A percentile compares a stretch with the other conserved stretches of the same genome.
These are phyloP conservation scores for Cryphonectria naterciae DNA, from an alignment of 2,329 filamentous ascomycete genomes.

Conservation along the genomic window DNA sequence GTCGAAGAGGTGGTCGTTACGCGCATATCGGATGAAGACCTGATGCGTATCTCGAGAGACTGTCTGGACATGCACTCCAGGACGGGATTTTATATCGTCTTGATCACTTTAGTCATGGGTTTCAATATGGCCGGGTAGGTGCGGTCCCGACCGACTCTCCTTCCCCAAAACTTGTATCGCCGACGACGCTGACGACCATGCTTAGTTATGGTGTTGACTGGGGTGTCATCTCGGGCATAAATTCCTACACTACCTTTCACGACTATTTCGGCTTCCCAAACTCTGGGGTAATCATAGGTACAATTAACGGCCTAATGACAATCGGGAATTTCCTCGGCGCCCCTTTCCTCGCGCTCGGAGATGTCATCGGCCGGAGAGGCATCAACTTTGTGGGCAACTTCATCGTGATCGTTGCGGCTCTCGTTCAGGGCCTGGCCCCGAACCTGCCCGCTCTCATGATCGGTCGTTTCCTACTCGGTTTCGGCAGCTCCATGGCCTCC, in stretches of 20 bases:
- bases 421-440: conserved; percentile 52
- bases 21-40: conserved; percentile 50
- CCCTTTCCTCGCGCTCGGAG: conserved; percentile 53
- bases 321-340: conserved; percentile 52
- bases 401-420: conserved; percentile 48
- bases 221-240: conserved; percentile 53
- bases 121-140: conserved; percentile 48
- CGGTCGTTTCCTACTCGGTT: conserved; percentile 42
- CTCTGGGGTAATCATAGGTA: conserved; percentile 44
- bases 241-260: conserved; percentile 48
- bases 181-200: neutral
- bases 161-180: neutral
- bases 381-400: conserved; percentile 51
- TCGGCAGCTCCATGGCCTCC: conserved; percentile 38
- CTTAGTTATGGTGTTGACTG: conserved; percentile 50
- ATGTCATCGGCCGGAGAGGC: conserved; percentile 55
- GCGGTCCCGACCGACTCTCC: neutral
- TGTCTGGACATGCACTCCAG: conserved; percentile 45
- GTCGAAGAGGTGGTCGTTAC: conserved; percentile 50
- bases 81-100: conserved; percentile 45
- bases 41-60: conserved; percentile 46
- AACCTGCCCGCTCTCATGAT: conserved; percentile 42
- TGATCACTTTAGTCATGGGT: conserved; percentile 50
- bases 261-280: conserved; percentile 47
- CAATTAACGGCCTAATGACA: conserved; percentile 52